Base-by-base conservation (phyloP, 495 filamentous ascomycete genomes). In the Penicillium diatomitis region DNA sequence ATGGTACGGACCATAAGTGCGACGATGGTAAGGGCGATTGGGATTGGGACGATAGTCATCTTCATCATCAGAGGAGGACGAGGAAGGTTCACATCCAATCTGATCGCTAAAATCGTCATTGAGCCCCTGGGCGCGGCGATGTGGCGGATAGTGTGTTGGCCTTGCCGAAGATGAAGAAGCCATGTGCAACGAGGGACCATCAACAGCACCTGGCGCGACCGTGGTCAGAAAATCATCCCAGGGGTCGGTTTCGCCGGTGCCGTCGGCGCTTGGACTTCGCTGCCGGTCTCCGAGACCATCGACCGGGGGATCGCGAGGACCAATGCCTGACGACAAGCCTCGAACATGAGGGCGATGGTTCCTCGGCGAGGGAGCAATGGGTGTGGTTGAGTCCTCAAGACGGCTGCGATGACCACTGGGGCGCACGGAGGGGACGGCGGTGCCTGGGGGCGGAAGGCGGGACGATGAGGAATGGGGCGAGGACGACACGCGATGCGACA, bases 241-340 rank as follows among this genome's bases (percentile, higher is more conserved):
- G 11, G 75, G 72, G 44, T 77, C 74, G 44, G 54, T 61, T n/a
- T 63, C 61, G 40, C 81, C 62, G 10, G 71, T 81, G 33, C 67
- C 79, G 41, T 87, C 84, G 3, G 88, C 86, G 62, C 86, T 90
- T 44, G 86, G 70, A 58, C 89, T 94, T 38, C 88, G 79, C 47
- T 87, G 81, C 36, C 87, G 83, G 63, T 95, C 88, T 10, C 88
- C 89, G 31, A 95, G 74, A 9, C 89, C 89, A 69, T 91, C 84
- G 4, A 84, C 56, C 36, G 46, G 41, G 6, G 64, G 35, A 9
- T 65, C 66, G 11, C 57, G 56, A 41, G 30, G 44, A 10, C 48
- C 47, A 37, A 57, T 47, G n/a, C 31, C 52, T 35, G 53, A 48
- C n/a, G 59, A 53, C 34, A 55, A 56, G 20, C 55, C 50, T 20